These are phyloP conservation scores for Beauveria australis DNA, from an alignment of 2,329 filamentous ascomycete genomes.

Conservation along the genomic window DNA sequence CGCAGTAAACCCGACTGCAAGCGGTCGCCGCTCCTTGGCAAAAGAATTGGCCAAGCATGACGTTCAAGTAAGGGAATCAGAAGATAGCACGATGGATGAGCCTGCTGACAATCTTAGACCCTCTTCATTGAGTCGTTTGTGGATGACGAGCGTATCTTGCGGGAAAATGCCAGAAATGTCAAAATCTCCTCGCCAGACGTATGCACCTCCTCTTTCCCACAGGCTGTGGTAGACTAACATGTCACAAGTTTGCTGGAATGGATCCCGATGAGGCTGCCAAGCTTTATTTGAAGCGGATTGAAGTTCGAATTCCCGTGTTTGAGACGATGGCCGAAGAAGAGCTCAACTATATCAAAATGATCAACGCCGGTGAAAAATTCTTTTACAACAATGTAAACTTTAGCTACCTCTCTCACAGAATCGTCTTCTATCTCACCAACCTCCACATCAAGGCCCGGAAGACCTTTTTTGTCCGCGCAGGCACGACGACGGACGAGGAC, in stretches of 20 bases:
- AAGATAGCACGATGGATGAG: not conserved
- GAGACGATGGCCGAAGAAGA: conserved; percentile 94
- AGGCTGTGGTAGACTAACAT: conserved; percentile 11
- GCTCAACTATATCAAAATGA: conserved; percentile 98
- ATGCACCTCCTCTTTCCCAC: conserved; percentile 25
- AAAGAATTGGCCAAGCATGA: conserved; percentile 98
- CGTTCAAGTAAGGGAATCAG: conserved; percentile 55
- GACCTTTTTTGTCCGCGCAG: conserved; percentile 87
- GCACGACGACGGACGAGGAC: conserved; percentile 78
- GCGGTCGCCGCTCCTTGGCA: conserved; percentile 72
- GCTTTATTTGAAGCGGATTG: conserved; percentile 83
- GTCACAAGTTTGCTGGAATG: conserved; percentile 72
- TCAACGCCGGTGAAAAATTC: conserved; percentile 88
- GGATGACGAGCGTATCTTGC: conserved; percentile 84
- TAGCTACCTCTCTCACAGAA: conserved; percentile 91
- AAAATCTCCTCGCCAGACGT: conserved; percentile 97
- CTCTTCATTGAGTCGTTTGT: conserved; percentile 96
- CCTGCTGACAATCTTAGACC: conserved; percentile 48
- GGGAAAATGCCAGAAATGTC: conserved; percentile 93
- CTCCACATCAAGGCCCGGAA: conserved; percentile 91
- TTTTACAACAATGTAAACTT: conserved; percentile 97
- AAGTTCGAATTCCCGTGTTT: conserved; percentile 87
- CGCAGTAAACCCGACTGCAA: conserved; percentile 86
- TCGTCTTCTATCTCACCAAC: conserved; percentile 97
- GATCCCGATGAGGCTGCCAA: conserved; percentile 84